These are phyloP conservation scores for Microdochium paspali DNA, from an alignment of 2,329 filamentous ascomycete species.

Conservation along the genomic window DNA sequence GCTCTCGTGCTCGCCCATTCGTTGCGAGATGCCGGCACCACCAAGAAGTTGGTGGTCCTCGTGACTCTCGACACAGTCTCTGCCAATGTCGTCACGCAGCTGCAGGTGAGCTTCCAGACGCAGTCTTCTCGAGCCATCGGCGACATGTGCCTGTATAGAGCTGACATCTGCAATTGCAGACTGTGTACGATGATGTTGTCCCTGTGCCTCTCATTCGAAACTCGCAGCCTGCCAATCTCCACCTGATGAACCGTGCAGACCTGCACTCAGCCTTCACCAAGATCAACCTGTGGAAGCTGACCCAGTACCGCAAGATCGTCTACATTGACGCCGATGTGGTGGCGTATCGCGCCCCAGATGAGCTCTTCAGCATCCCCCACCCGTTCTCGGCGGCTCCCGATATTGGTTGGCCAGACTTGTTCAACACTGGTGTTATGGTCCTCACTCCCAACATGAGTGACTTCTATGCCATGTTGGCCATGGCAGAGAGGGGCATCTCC, in stretches of 20 bases:
- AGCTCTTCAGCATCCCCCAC: conserved; percentile 65
- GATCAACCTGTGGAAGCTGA: conserved; percentile 86
- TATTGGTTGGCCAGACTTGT: conserved; percentile 95
- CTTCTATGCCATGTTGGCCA: conserved; percentile 73
- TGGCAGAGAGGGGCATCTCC: conserved; percentile 80
- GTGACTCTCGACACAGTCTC: conserved; percentile 75
- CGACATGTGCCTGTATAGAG: neutral
- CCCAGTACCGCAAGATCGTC: conserved; percentile 83
- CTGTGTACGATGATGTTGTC: conserved; percentile 80
- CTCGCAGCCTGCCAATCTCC: conserved; percentile 68
- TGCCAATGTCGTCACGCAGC: conserved; percentile 63
- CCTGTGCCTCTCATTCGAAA: conserved; percentile 75
- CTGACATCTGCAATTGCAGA: conserved; percentile 31
- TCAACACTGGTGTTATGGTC: conserved; percentile 97
- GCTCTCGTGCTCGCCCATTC: conserved; percentile 92
- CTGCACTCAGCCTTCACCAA: conserved; percentile 93
- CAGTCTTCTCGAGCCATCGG: conserved; percentile 1
- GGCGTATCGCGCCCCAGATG: conserved; percentile 82
- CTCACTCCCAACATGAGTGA: conserved; percentile 78
- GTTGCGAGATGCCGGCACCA: conserved; percentile 79
- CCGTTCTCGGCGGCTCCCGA: conserved; percentile 72
- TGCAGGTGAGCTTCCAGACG: conserved; percentile 63
- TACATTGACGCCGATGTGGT: conserved; percentile 94
- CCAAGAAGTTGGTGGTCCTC: conserved; percentile 76
- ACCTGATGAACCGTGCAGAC: conserved; percentile 85